Evolutionary conservation across 2,329 filamentous ascomycete species (phyloP), one percentile per base, ranked within the genome.

Genomic region (Periglandula ipomoeae): DNA sequence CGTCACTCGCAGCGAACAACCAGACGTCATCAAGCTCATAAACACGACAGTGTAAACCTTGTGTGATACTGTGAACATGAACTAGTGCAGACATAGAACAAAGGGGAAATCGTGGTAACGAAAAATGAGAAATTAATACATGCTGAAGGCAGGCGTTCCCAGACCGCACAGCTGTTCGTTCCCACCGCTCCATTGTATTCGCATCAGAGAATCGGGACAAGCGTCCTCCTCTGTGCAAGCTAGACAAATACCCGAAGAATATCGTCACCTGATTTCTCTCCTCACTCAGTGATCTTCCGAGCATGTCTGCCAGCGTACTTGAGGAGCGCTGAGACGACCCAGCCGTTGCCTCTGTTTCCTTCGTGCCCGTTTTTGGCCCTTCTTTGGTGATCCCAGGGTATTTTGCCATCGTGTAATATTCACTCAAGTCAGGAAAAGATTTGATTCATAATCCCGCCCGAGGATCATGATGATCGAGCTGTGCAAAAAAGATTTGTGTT

Each of bases 81-180:
- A 22, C 23, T 37, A 15, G 11, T 32, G 37, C 38, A 22, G 19
- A 32, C 27, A 42, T 44, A 30, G 27, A 43, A 41, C 40, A 44
- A 56, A 55, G 56, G 54, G 55, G 53, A 56, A 57, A 53, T 10
- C 5, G 26, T n/a, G 13, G 7, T 22, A 62, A 64, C 59, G 61
- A 63, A 64, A 64, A 64, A 64, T 63, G 63, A 60, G 68, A 65
- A 65, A 67, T 66, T 73, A 74, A 70, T 74, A 74, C 70, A 74
- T 71, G 65, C 65, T 67, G 61, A 70, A 67, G 61, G 64, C 59
- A 56, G 55, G 56, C 53, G 53, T 50, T 51, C 55, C 51, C 50
- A 48, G 48, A 47, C 53, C 53, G 55, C 59, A 23, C 55, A 3
- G 30, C 30, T 32, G 55, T 58, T 58, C 61, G 55, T 53, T 52